Evolutionary conservation across 495 filamentous ascomycete genomes (phyloP), one percentile per base, ranked within the genome.

Genomic region (Barbatosphaeria neglecta): DNA sequence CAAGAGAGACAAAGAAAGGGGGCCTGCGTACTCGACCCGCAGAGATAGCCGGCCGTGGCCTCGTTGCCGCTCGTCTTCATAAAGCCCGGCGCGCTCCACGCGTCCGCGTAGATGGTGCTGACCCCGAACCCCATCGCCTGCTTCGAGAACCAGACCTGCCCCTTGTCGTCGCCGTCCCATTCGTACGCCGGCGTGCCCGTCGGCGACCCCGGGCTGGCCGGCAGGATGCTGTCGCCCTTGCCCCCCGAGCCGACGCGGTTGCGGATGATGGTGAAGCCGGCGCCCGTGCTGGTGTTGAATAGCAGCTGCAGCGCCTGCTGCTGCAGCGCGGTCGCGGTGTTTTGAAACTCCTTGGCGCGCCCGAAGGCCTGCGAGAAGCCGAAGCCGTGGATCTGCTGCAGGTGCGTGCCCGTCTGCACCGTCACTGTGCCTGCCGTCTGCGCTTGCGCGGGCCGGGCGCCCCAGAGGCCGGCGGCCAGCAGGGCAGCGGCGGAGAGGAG

Each of bases 181-280:
- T 52, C 54, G 42, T 72, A 72, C 9, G 60, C 57, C 0, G 66
- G 61, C 39, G 54, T 57, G 9, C 50, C 50, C 24, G 20, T 48
- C 25, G 68, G 52, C 27, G 55, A 58, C n/a, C 61, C 58, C 2
- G 68, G 66, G 48, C 51, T 61, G 33, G 50, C 52, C 3, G 72
- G 64, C 25, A 61, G 51, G 43, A 70, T 70, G 31, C 54, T 63
- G 33, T 64, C 63, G 5, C 39, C 48, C 40, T 19, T 46, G 6
- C 43, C 59, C 1, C 38, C 38, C 2, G 67, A 68, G 1, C 66
- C 67, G 47, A 75, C 65, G 6, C 68, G 55, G 50, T 75, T 75
- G 6, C 73, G 66, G 17, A 77, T 53, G 31, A 77, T 74, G 0
- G 67, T 67, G 20, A 77, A 53, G n/a, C 72, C 72, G 11, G 72